Evolutionary conservation across 306 rosid species (phyloP), one percentile per base, ranked within the genome.

Genomic region (Prinsepia uniflora): DNA sequence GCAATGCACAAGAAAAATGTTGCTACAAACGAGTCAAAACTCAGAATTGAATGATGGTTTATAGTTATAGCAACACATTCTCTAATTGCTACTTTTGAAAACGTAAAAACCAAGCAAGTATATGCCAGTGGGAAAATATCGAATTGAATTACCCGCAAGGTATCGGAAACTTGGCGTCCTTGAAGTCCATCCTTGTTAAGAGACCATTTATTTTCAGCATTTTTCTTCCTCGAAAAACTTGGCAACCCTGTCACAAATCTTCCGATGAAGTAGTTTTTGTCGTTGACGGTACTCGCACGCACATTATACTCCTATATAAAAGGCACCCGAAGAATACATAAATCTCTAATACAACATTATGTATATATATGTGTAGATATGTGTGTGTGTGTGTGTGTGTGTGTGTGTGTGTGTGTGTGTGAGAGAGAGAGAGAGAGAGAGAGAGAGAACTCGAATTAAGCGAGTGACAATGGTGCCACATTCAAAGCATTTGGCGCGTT

Each of bases 151-250:
- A 93, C 98, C 94, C 96, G 80, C 80, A 87, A 69, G 53, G 92
- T 40, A 65, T 93, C 96, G 6, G 89, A 73, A 54, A 89, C 63
- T 56, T 91, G 97, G 71, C 96, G 97, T 63, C 94, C 89, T 71
- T 87, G 91, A 17, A 90, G 81, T 52, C 96, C 96, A 13, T 93
- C 98, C 75, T 93, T 93, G 24, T 84, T 84, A 5, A 93, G 74
- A 81, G 90, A 80, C 97, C 97, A 93, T 55, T 84, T 90, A 76
- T 93, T 93, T 61, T 93, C 98, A 17, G 92, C 96, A 75, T 68
- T 87, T 74, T 86, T 93, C 87, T 88, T 93, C 86, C 81, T 90
- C 2, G 96, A 93, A 80, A 93, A 93, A 74, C 83, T 90, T 18
- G 98, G 98, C 81, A 93, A 83, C 10, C 98, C 98, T 6, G 86